phyloP scores from a whole-genome alignment of 1,139 yeast genomes.

The Suhomyces taliae region DNA sequence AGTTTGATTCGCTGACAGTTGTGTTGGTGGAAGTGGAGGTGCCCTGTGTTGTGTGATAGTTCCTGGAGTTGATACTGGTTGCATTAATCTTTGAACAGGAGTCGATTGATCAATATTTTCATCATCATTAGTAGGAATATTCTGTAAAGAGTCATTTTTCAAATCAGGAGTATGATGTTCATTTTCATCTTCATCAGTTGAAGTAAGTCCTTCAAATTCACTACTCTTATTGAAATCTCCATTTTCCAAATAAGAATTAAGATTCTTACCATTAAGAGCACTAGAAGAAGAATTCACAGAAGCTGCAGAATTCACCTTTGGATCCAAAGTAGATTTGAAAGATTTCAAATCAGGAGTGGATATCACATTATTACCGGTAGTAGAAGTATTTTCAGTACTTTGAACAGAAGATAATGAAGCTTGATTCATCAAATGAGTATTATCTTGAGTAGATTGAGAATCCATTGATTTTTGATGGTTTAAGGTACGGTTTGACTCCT shows the following conservation, averaged over 20 bases:
- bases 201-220: conserved; percentile 13
- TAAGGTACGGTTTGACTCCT: conserved; percentile 6
- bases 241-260: conserved; percentile 10
- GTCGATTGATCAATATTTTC: conserved; percentile 31
- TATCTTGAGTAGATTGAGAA: conserved; percentile 3
- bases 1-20: not conserved
- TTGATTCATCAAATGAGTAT: not conserved
- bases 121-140: conserved; percentile 37
- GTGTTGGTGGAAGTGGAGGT: conserved; percentile 7
- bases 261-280: conserved; percentile 11
- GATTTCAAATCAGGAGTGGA: conserved; percentile 13
- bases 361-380: not conserved
- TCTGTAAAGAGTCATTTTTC: conserved; percentile 28
- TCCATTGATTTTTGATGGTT: conserved; percentile 6
- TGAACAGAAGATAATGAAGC: not conserved
- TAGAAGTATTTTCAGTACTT: not conserved
- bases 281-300: conserved; percentile 25
- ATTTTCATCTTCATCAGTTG: conserved; percentile 3
- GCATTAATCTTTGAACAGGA: conserved; percentile 4
- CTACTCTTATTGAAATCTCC: conserved; percentile 16
- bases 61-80: conserved; percentile 2
- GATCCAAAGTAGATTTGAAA: conserved; percentile 38
- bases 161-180: conserved; percentile 13
- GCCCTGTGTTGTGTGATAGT: conserved; percentile 1
- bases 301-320: conserved; percentile 32